A percentile compares a stretch with the other conserved stretches of the same genome.
phyloP scores from a whole-genome alignment of 1,284 basidiomycete genomes.

The Phylloporus sp. region DNA sequence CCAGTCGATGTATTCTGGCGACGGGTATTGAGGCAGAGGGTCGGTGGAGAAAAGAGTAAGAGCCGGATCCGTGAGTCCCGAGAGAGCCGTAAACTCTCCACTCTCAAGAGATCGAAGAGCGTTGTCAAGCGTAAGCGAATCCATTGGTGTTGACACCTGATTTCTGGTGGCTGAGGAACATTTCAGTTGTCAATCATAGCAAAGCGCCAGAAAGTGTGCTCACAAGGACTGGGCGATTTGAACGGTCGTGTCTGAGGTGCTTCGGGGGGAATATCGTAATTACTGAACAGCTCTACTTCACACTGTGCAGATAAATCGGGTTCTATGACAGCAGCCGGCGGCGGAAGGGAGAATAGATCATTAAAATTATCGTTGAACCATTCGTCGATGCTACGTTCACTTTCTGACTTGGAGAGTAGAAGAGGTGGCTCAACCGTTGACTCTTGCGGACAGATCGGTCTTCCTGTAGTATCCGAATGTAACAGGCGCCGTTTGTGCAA shows the following conservation, averaged over 20 bases:
- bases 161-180: slow-evolving; percentile 2
- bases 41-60: not conserved
- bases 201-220: not conserved
- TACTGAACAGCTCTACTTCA: slow-evolving; percentile 29
- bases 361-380: slow-evolving; percentile 30
- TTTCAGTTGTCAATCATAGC: not conserved
- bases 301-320: slow-evolving; percentile 17
- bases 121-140: slow-evolving; percentile 7
- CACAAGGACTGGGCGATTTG: slow-evolving; percentile 1
- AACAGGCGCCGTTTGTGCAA: not conserved
- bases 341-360: slow-evolving; percentile 26
- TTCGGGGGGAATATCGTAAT: slow-evolving; percentile 17
- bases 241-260: not conserved
- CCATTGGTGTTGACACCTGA: not conserved
- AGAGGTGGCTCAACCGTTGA: slow-evolving; percentile 10
- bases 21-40: not conserved
- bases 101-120: slow-evolving; percentile 14
- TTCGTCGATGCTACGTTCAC: slow-evolving; percentile 24
- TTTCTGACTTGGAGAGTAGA: slow-evolving; percentile 1
- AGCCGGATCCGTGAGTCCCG: not conserved
- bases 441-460: not conserved
- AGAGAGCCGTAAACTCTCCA: not conserved
- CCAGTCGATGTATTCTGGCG: slow-evolving; percentile 18
- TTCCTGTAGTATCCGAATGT: too few species aligned
- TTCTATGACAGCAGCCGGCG: slow-evolving; percentile 14